Evolutionary conservation across 75 land plant genomes (phyloP).

Genomic region (Adiantum capillusveneris): DNA sequence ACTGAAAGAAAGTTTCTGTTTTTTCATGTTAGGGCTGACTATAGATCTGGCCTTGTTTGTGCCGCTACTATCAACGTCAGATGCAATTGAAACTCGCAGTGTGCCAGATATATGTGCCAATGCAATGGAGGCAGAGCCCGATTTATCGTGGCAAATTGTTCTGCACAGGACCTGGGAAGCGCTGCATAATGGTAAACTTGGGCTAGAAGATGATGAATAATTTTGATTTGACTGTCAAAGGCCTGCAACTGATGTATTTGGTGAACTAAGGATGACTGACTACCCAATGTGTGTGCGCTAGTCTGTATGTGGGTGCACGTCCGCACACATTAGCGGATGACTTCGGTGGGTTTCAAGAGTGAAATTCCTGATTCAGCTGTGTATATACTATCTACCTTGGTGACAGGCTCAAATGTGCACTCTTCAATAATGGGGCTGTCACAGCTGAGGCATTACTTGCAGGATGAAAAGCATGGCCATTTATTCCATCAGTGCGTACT

Average conservation of each 20-base stretch:
- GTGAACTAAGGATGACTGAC: too few species aligned
- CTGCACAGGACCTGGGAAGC: slow-evolving; percentile 69
- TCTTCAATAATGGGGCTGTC: neutral
- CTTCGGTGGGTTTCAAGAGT: too few species aligned
- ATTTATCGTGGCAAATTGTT: slow-evolving; percentile 72
- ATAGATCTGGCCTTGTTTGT: slow-evolving; percentile 24
- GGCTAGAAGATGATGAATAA: too few species aligned
- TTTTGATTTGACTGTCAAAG: too few species aligned
- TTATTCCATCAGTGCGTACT: slow-evolving; percentile 1
- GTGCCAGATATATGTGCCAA: neutral
- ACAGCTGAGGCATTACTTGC: slow-evolving; percentile 5
- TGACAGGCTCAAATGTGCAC: neutral
- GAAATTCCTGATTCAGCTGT: too few species aligned
- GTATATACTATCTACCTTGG: neutral
- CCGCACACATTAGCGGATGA: too few species aligned
- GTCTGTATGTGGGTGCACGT: too few species aligned
- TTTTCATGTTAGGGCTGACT: slow-evolving; percentile 11
- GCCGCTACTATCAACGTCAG: slow-evolving; percentile 25
- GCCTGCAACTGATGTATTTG: too few species aligned
- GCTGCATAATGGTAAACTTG: neutral
- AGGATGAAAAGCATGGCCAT: slow-evolving; percentile 5
- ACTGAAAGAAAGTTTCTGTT: neutral
- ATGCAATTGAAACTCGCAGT: slow-evolving; percentile 11
- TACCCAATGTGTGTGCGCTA: too few species aligned
- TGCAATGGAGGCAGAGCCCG: slow-evolving; percentile 5